Conservation (phyloP, 2,329 filamentous ascomycete species). For the Sclerotinia nivalis region DNA sequence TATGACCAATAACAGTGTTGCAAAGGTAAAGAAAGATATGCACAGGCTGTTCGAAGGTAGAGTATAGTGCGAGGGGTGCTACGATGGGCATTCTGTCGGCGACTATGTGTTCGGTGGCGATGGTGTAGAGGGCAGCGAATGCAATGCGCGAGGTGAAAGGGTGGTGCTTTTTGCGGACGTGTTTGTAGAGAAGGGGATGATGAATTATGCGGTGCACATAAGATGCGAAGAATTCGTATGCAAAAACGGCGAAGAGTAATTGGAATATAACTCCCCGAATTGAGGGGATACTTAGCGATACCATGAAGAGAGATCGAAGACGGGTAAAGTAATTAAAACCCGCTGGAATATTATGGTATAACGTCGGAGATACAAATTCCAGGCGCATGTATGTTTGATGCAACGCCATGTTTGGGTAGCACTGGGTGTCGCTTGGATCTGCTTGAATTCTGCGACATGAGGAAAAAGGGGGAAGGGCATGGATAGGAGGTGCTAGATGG, state of each 20-base stretch:
- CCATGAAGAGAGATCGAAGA: background rate
- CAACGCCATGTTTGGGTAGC: background rate
- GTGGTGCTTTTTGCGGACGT: conserved; percentile 59
- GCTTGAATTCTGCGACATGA: background rate
- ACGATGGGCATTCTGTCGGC: conserved; percentile 55
- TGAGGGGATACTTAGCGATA: background rate
- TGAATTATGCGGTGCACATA: conserved; percentile 57
- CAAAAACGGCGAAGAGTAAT: conserved; percentile 10
- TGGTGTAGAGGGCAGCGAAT: conserved; percentile 57
- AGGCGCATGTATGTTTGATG: background rate
- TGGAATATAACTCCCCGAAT: background rate
- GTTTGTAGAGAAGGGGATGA: conserved; percentile 49
- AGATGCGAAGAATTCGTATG: conserved; percentile 54
- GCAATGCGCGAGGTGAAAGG: conserved; percentile 57
- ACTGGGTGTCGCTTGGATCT: background rate
- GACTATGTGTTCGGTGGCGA: conserved; percentile 57
- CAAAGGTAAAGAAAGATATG: background rate
- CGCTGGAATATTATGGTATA: background rate
- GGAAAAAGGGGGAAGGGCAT: background rate
- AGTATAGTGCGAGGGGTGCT: conserved; percentile 43
- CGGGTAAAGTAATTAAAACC: background rate
- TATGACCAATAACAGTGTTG: background rate
- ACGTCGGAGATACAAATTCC: background rate
- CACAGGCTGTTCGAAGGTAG: background rate
- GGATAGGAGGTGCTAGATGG: background rate